Evolutionary conservation across 306 rosid genomes (phyloP).

Genomic region (Abrus precatorius): DNA sequence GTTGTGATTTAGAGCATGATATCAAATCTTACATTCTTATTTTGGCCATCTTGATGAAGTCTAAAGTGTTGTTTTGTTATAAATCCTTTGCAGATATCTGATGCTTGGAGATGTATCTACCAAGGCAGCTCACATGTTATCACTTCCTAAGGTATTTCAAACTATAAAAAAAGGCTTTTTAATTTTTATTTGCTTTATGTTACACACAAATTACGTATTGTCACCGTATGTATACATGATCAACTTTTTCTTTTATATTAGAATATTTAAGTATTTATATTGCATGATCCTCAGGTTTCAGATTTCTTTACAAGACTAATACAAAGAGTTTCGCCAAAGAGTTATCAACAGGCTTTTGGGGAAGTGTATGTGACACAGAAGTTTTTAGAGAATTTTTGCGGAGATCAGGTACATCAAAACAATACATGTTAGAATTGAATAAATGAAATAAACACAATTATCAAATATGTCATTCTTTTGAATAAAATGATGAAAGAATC

Average conservation of each 20-base stretch:
- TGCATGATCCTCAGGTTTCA: slow-evolving; percentile 66
- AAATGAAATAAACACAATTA: slow-evolving; percentile 36
- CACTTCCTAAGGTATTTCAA: slow-evolving; percentile 78
- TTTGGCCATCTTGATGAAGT: slow-evolving; percentile 16
- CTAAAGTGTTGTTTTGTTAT: slow-evolving; percentile 31
- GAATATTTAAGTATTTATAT: slow-evolving; percentile 29
- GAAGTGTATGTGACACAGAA: slow-evolving; percentile 90
- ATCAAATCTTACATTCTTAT: slow-evolving; percentile 21
- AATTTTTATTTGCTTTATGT: not conserved
- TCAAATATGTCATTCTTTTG: slow-evolving; percentile 6
- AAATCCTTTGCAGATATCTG: slow-evolving; percentile 73
- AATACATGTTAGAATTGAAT: slow-evolving; percentile 33
- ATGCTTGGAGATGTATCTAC: slow-evolving; percentile 83
- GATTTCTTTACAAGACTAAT: slow-evolving; percentile 91
- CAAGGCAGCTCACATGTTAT: slow-evolving; percentile 91
- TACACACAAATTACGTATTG: slow-evolving; percentile 18
- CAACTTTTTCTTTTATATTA: slow-evolving; percentile 20
- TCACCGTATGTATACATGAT: slow-evolving; percentile 4
- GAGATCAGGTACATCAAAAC: slow-evolving; percentile 82
- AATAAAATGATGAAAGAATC: slow-evolving; percentile 11
- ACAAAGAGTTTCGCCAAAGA: slow-evolving; percentile 97
- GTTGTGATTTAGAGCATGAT: slow-evolving; percentile 7
- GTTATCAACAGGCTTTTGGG: slow-evolving; percentile 88
- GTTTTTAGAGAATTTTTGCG: slow-evolving; percentile 87
- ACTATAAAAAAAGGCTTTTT: not conserved